Evolutionary conservation across 495 filamentous ascomycete genomes (phyloP).

Genomic region (Penicillium daleae): DNA sequence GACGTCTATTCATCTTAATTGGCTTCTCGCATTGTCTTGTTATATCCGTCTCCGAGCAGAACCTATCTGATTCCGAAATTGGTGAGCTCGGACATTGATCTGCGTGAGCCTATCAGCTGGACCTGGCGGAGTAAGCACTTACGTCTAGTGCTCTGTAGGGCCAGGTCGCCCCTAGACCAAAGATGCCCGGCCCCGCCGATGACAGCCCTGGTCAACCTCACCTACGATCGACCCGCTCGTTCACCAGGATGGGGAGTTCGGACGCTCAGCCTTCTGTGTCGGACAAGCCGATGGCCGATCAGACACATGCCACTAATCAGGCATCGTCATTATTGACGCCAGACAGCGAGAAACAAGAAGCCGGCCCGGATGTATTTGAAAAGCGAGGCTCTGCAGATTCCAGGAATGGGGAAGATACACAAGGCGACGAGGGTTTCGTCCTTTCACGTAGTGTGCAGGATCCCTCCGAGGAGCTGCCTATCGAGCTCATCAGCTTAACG

Average conservation of each 20-base stretch:
- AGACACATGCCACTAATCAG: constrained; percentile 36
- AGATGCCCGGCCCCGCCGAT: constrained; percentile 35
- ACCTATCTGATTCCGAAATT: background rate
- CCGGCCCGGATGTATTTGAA: constrained; percentile 51
- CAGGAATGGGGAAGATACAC: constrained; percentile 53
- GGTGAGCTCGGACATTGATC: constrained; percentile 26
- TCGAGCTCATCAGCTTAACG: constrained; percentile 85
- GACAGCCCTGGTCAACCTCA: constrained; percentile 37
- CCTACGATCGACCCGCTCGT: constrained; percentile 52
- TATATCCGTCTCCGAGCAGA: background rate
- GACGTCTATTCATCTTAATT: background rate
- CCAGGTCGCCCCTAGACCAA: constrained; percentile 27
- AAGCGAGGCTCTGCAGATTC: constrained; percentile 55
- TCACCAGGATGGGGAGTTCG: constrained; percentile 56
- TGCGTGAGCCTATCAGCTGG: constrained; percentile 42
- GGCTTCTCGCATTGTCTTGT: background rate
- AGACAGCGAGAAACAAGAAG: constrained; percentile 37
- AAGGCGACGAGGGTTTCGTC: constrained; percentile 47
- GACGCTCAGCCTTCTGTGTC: constrained; percentile 45
- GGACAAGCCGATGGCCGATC: constrained; percentile 60
- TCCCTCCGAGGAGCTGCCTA: constrained; percentile 83
- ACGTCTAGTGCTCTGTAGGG: constrained; percentile 30
- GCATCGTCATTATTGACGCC: constrained; percentile 27
- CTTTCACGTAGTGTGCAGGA: constrained; percentile 56
- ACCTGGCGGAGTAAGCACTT: constrained; percentile 31